Conservation (phyloP, 2,329 filamentous ascomycete genomes). For the Xylaria sp. region DNA sequence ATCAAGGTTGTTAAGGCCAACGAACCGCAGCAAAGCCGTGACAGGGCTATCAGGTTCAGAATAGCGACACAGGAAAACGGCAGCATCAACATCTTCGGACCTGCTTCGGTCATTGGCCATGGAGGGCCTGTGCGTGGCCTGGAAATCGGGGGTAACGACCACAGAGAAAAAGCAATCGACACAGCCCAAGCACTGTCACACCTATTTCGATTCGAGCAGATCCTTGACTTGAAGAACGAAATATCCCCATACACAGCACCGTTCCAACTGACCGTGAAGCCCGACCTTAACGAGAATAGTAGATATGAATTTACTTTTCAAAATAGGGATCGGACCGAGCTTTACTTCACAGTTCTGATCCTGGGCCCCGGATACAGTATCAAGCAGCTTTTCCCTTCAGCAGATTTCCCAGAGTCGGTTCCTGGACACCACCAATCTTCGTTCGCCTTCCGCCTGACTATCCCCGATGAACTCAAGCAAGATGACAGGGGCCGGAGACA, state of each 20-base stretch:
- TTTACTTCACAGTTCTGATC: not conserved
- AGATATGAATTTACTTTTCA: not conserved
- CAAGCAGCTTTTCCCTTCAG: not conserved
- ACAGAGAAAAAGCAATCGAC: not conserved
- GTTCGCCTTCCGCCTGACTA: no score
- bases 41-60: not conserved
- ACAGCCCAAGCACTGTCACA: not conserved
- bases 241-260: not conserved
- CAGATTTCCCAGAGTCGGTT: not conserved
- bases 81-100: not conserved
- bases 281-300: no score
- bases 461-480: no score
- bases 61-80: not conserved
- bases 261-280: not conserved
- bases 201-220: constrained; percentile 4
- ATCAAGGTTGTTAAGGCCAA: not conserved
- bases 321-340: not conserved
- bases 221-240: not conserved
- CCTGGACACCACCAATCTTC: not conserved
- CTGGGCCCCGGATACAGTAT: not conserved
- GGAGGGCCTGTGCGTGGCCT: not conserved
- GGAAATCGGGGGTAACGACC: not conserved
- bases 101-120: not conserved
- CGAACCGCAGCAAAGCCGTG: not conserved
- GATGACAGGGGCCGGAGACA: not conserved